A percentile compares a stretch with the other conserved stretches of the same genome.
Evolutionary conservation across 2,329 filamentous ascomycete genomes (phyloP).

Genomic region (Ascochyta pisi): DNA sequence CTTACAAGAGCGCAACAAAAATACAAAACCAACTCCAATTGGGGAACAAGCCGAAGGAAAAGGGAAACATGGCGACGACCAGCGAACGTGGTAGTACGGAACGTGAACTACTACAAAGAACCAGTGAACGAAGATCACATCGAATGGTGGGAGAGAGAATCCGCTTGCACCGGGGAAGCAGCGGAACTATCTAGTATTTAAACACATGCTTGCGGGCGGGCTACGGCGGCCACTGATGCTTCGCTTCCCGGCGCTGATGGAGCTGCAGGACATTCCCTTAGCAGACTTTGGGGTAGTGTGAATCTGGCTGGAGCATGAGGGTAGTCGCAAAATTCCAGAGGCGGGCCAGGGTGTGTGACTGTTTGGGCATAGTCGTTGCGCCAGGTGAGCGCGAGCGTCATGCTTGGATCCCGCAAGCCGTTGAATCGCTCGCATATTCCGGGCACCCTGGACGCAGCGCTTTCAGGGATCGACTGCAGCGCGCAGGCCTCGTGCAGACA

Average conservation of each 20-base stretch:
- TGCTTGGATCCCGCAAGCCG: constrained; percentile 50
- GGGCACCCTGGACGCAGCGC: constrained; percentile 40
- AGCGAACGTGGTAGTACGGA: constrained; percentile 47
- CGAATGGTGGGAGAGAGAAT: constrained; percentile 47
- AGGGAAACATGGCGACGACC: constrained; percentile 48
- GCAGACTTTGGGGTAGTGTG: constrained; percentile 52
- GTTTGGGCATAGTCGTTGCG: constrained; percentile 42
- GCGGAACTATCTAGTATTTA: constrained; percentile 50
- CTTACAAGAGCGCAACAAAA: constrained; percentile 47
- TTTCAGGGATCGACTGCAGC: constrained; percentile 48
- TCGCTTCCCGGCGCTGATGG: constrained; percentile 50
- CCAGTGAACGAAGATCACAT: constrained; percentile 50
- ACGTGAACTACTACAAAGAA: constrained; percentile 43
- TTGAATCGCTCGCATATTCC: constrained; percentile 48
- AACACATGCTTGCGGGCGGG: constrained; percentile 49
- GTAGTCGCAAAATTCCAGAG: constrained; percentile 48
- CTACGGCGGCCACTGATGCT: constrained; percentile 49
- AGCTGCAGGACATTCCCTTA: constrained; percentile 50
- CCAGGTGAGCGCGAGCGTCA: constrained; percentile 45
- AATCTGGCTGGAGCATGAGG: constrained; percentile 50
- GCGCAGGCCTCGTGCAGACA: constrained; percentile 18
- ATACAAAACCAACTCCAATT: constrained; percentile 51
- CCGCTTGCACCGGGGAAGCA: constrained; percentile 48
- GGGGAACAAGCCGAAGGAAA: constrained; percentile 45
- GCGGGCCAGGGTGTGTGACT: constrained; percentile 37